Percentiles rank a stretch among this genome's conserved stretches.
Evolutionary conservation across 441 rosid genomes (phyloP).

Genomic region (Macaranga tanarius): DNA sequence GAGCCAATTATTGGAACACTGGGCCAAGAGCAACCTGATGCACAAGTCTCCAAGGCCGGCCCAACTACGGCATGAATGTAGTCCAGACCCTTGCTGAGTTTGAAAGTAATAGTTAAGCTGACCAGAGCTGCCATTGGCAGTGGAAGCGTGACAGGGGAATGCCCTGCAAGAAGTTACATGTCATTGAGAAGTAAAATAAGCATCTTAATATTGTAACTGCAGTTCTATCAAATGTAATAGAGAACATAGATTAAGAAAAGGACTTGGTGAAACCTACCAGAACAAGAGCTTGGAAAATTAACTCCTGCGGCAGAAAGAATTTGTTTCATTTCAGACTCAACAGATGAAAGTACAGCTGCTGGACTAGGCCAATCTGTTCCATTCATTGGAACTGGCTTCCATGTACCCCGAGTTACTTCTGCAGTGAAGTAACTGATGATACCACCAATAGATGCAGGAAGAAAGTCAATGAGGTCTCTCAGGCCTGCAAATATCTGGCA

Average conservation of each 20-base stretch:
- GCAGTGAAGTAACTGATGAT: constrained; percentile 62
- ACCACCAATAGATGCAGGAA: constrained; percentile 62
- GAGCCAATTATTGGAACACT: constrained; percentile 49
- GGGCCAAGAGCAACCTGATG: constrained; percentile 54
- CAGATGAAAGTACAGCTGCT: constrained; percentile 39
- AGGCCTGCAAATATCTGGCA: constrained; percentile 45
- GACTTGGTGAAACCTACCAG: constrained; percentile 33
- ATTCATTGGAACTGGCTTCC: constrained; percentile 74
- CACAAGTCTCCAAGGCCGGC: constrained; percentile 59
- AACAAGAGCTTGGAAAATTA: constrained; percentile 37
- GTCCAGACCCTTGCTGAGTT: constrained; percentile 43
- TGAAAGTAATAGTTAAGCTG: constrained; percentile 69
- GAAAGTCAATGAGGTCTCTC: constrained; percentile 64
- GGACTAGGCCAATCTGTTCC: constrained; percentile 84
- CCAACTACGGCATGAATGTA: constrained; percentile 60
- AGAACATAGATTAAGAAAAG: neutral
- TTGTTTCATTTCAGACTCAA: constrained; percentile 58
- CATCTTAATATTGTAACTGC: neutral
- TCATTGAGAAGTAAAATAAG: constrained; percentile 11
- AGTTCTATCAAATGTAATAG: neutral
- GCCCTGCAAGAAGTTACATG: constrained; percentile 31
- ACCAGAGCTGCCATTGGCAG: constrained; percentile 71
- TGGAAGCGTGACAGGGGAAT: constrained; percentile 45
- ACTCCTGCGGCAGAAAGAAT: constrained; percentile 57
- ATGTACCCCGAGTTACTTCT: constrained; percentile 61